Evolutionary conservation across 1,139 yeast species (phyloP), one percentile per base, ranked within the genome.

Genomic region (Arxiozyma bovina): DNA sequence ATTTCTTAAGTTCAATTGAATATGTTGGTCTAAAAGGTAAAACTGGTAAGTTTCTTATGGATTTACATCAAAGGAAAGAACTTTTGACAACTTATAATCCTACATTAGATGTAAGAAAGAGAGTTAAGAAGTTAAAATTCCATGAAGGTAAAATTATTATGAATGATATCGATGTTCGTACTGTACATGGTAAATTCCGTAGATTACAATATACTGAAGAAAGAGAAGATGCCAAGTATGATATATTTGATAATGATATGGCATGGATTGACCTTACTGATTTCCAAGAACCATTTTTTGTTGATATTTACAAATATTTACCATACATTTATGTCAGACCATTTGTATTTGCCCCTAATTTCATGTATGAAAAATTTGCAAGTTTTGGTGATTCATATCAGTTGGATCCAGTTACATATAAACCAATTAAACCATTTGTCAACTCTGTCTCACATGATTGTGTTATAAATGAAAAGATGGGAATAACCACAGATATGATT

Each of bases 201-300:
- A 86, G 83, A 80, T 18, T 73, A 76, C 27, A 73, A 71, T 55
- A 82, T 78, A 50, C 69, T 71, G 60, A 73, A 57, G 58, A 61
- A 44, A 57, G 55, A 30, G 58, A 57, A 20, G 60, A 59, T 30
- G 59, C 63, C 7, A 52, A 53, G 8, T 65, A 70, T 50, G 60
- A 66, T 20, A 63, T 66, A 6, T 71, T 67, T 59, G 75, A 73
- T 55, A 60, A 66, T 52, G 88, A 84, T 60, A 67, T 73, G 54
- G 68, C 81, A 0, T 93, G 98, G 98, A 73, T 83, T 52, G 97
- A 93, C 65, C 71, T 79, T 38, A 82, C 87, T 56, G 99, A 93
- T 70, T 93, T 83, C 63, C 75, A 80, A 18, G 98, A 93, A 64
- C 72, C 91, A 48, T 88, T 81, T 63, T 62, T 60, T 44, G 55